phyloP scores from a whole-genome alignment of 257 asterid species.

The Primulina eburnea region DNA sequence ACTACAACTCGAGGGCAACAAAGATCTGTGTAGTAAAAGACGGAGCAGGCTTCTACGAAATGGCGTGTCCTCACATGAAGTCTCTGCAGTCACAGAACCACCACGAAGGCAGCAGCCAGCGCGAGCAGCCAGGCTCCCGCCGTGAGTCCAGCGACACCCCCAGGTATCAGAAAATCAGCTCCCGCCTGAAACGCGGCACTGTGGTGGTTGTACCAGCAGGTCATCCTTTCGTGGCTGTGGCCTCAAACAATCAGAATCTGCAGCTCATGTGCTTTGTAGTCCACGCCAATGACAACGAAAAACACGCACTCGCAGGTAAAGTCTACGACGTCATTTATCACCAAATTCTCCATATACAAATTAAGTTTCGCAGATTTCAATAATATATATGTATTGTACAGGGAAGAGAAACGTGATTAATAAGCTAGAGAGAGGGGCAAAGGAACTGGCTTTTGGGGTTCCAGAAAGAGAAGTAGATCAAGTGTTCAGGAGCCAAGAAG shows the following conservation, averaged over 20 bases:
- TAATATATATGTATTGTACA: background rate
- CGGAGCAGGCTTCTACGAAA: constrained; percentile 68
- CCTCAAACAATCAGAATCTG: constrained; percentile 49
- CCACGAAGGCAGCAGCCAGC: constrained; percentile 8
- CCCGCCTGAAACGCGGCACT: constrained; percentile 43
- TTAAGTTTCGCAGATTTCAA: background rate
- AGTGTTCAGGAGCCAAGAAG: constrained; percentile 42
- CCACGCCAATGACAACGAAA: constrained; percentile 41
- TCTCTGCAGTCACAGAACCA: constrained; percentile 15
- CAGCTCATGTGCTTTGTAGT: constrained; percentile 53
- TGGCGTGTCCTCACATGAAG: constrained; percentile 68
- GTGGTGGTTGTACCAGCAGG: constrained; percentile 65
- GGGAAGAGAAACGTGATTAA: constrained; percentile 53
- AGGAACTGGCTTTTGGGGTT: constrained; percentile 56
- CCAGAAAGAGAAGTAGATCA: constrained; percentile 65
- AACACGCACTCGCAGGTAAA: constrained; percentile 45
- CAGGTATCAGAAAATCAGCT: constrained; percentile 38
- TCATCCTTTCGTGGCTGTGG: constrained; percentile 58
- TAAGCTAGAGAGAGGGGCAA: constrained; percentile 52
- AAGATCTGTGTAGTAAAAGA: constrained; percentile 34
- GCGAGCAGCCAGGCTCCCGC: background rate
- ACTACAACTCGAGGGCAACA: constrained; percentile 53
- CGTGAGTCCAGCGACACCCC: constrained; percentile 17
- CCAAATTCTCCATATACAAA: too few species aligned
- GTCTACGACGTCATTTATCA: background rate